Evolutionary conservation across 2,329 filamentous ascomycete species (phyloP), one percentile per base, ranked within the genome.

Genomic region (Talaromyces funiculosus): DNA sequence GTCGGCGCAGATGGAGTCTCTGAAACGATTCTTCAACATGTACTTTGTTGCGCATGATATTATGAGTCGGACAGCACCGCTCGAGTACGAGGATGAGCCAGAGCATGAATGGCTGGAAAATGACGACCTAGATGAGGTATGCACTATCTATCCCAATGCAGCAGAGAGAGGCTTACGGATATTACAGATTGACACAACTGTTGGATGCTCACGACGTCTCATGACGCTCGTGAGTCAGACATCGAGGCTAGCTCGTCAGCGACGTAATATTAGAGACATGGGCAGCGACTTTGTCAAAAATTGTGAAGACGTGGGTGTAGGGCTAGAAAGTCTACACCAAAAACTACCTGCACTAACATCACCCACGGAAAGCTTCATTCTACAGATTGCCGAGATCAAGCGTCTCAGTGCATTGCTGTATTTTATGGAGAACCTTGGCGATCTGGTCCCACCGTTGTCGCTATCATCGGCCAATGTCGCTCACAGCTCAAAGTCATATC

Each of bases 41-140:
- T 73, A 73, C 60, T 72, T 73, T 61, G 68, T 72, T 2, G 69
- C 69, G 6, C 71, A 73, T 58, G 69, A 71, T 51, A 69, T 72
- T 26, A 72, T 73, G 71, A 69, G 66, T 10, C 64, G 65, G 3
- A 67, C 64, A n/a, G 67, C 62, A 2, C 62, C 61, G 2, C 24
- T 53, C 12, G 43, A 61, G 7, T 61, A 22, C 40, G 26, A 47
- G 16, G 54, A 60, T 33, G 42, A 22, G 40, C 33, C 29, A 24
- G 22, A 31, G 18, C 62, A 64, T 38, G 57, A 29, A 8, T 69
- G 68, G 68, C 49, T 67, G 22, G 65, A 65, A 5, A 64, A 62
- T 37, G 67, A 70, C 18, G 40, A 65, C 40, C 59, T 68, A 31
- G 65, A 69, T 35, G 68, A 68, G 64, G 66, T 68, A 60, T 38